Evolutionary conservation across 768 basidiomycete genomes (phyloP).

Genomic region (Podaxis carcinomalis): DNA sequence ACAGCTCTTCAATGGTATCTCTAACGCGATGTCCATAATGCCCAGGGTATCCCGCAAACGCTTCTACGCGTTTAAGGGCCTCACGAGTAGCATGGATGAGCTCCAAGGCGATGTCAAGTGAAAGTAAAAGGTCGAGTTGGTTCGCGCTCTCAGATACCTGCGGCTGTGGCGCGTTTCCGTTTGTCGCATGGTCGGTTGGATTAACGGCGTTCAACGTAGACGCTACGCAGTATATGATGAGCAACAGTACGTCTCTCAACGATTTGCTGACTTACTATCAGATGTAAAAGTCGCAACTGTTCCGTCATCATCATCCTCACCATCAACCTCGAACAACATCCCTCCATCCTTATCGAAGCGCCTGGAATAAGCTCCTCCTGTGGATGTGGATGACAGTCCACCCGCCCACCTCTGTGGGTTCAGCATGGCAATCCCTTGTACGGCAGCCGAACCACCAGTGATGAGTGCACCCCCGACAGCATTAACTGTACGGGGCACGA

Average conservation of each 20-base stretch:
- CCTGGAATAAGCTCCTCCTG: slow-evolving; percentile 27
- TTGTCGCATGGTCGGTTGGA: neutral
- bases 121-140: slow-evolving; percentile 83
- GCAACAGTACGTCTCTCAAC: neutral
- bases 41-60: slow-evolving; percentile 84
- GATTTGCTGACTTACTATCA: slow-evolving; percentile 5
- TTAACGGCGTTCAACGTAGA: neutral
- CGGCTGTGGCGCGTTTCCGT: slow-evolving; percentile 10
- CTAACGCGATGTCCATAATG: slow-evolving; percentile 82
- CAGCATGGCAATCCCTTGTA: slow-evolving; percentile 82
- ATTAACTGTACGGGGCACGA: slow-evolving; percentile 81
- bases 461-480: slow-evolving; percentile 65
- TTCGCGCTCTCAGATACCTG: slow-evolving; percentile 10
- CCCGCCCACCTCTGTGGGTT: slow-evolving; percentile 87
- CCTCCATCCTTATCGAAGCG: slow-evolving; percentile 35
- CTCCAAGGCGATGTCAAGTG: slow-evolving; percentile 85
- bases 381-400: slow-evolving; percentile 14
- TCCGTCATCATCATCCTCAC: slow-evolving; percentile 13
- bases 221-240: neutral
- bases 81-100: slow-evolving; percentile 93
- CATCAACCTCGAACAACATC: slow-evolving; percentile 48
- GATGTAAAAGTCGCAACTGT: slow-evolving; percentile 2
- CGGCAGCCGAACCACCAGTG: slow-evolving; percentile 72
- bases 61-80: slow-evolving; percentile 87
- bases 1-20: slow-evolving; percentile 93